These are phyloP conservation scores for Saccharomycopsis malanga DNA, from an alignment of 805 yeast genomes.

Conservation along the genomic window DNA sequence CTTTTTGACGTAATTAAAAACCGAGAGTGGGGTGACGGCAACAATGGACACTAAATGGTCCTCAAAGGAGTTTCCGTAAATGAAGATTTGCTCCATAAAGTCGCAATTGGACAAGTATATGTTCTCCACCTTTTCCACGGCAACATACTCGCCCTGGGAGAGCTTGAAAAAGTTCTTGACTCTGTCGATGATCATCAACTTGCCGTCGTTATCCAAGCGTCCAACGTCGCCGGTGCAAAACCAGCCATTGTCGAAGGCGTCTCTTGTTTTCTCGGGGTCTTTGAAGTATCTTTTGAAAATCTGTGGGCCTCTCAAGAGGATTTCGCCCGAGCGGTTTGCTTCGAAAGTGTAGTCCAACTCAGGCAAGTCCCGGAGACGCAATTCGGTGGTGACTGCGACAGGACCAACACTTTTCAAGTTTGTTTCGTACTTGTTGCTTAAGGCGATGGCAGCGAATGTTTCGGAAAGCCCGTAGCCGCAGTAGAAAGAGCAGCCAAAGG, in stretches of 20 bases:
- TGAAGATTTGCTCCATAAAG: slow-evolving; percentile 39
- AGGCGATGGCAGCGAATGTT: slow-evolving; percentile 48
- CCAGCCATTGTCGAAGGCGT: slow-evolving; percentile 46
- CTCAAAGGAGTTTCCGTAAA: slow-evolving; percentile 50
- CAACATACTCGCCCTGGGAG: slow-evolving; percentile 50
- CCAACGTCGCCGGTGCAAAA: slow-evolving; percentile 55
- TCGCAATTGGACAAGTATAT: slow-evolving; percentile 40
- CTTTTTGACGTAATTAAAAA: slow-evolving; percentile 4
- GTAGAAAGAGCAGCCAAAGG: slow-evolving; percentile 37
- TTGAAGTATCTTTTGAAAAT: slow-evolving; percentile 45
- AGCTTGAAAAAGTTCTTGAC: slow-evolving; percentile 63
- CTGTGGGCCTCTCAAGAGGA: slow-evolving; percentile 51
- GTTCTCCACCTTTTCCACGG: slow-evolving; percentile 61
- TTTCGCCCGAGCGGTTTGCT: slow-evolving; percentile 39
- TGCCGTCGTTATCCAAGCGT: slow-evolving; percentile 31
- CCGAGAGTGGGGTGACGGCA: slow-evolving; percentile 43
- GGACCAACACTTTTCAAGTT: slow-evolving; percentile 39
- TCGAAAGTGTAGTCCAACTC: slow-evolving; percentile 38
- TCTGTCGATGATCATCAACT: slow-evolving; percentile 46
- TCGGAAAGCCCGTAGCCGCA: slow-evolving; percentile 63
- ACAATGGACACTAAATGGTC: slow-evolving; percentile 46
- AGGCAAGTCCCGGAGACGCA: slow-evolving; percentile 48
- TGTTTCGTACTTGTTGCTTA: slow-evolving; percentile 33
- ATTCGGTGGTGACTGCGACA: slow-evolving; percentile 44
- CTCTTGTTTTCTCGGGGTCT: slow-evolving; percentile 41